phyloP scores from a whole-genome alignment of 2,329 filamentous ascomycete genomes.

The Sordariomycetes sp. region DNA sequence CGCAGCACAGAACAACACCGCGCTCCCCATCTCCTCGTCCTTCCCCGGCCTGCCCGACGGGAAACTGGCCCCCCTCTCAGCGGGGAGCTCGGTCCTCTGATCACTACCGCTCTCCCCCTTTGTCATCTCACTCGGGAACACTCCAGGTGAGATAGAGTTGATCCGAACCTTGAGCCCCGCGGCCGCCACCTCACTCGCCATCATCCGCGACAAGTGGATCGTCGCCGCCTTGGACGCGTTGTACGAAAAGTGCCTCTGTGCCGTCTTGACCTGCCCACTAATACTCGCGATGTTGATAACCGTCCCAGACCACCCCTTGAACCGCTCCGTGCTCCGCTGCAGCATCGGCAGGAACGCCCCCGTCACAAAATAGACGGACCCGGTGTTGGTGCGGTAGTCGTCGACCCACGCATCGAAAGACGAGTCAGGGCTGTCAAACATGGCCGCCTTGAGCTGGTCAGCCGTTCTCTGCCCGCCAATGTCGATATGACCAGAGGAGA shows the following conservation, averaged over 20 bases:
- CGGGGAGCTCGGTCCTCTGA: constrained; percentile 46
- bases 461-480: constrained; percentile 27
- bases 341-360: constrained; percentile 50
- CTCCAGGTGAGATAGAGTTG: constrained; percentile 60
- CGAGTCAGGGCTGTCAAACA: constrained; percentile 49
- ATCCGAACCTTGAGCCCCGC: constrained; percentile 52
- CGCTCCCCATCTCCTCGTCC: constrained; percentile 56
- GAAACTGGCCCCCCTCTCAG: constrained; percentile 41
- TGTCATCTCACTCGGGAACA: constrained; percentile 57
- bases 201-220: constrained; percentile 49
- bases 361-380: constrained; percentile 52
- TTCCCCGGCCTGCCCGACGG: constrained; percentile 55
- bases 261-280: constrained; percentile 47
- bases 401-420: constrained; percentile 58
- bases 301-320: constrained; percentile 37
- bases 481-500: constrained; percentile 40
- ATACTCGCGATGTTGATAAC: constrained; percentile 59
- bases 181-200: constrained; percentile 46
- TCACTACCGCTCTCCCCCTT: constrained; percentile 30
- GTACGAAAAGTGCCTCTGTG: constrained; percentile 54
- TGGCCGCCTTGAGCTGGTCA: constrained; percentile 39
- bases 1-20: constrained; percentile 40
- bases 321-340: constrained; percentile 29
- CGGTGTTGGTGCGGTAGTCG: constrained; percentile 64
- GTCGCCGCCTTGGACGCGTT: constrained; percentile 51